Evolutionary conservation across 257 asterid species (phyloP).

Genomic region (Dorcoceras hygrometricum): DNA sequence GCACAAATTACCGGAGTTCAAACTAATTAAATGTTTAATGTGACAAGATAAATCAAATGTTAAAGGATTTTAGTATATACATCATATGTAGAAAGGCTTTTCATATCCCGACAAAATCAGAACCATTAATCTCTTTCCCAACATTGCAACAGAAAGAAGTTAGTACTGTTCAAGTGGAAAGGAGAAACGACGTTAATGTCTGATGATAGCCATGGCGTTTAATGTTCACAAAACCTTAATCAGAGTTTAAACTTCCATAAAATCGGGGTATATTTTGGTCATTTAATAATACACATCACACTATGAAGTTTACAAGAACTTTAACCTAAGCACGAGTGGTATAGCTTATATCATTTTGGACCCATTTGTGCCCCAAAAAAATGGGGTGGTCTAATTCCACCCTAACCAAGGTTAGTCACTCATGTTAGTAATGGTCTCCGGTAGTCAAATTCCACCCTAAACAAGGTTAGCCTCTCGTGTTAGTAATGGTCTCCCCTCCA

Average conservation of each 20-base stretch:
- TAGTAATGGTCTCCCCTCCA: too few relatives aligned
- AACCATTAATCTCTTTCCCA: not conserved
- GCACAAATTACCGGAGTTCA: constrained; percentile 22
- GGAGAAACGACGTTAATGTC: not conserved
- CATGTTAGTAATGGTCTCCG: too few relatives aligned
- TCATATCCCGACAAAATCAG: not conserved
- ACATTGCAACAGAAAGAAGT: not conserved
- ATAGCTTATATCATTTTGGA: not conserved
- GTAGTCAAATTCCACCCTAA: too few relatives aligned
- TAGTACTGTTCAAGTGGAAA: not conserved
- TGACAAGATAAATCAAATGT: not conserved
- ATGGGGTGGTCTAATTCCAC: too few relatives aligned
- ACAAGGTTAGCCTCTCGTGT: too few relatives aligned
- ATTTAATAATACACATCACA: not conserved
- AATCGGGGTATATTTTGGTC: not conserved
- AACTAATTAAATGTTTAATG: not conserved
- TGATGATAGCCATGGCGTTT: not conserved
- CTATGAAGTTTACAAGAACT: not conserved
- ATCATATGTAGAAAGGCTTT: not conserved
- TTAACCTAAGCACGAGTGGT: not conserved
- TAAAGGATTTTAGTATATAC: not conserved
- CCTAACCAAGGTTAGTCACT: too few relatives aligned
- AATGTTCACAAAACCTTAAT: not conserved
- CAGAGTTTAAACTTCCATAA: not conserved
- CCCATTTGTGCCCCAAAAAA: not conserved